Percentiles rank a stretch among this genome's conserved stretches.
phyloP scores from a whole-genome alignment of 305 asterid genomes.

The Andrographis paniculata region DNA sequence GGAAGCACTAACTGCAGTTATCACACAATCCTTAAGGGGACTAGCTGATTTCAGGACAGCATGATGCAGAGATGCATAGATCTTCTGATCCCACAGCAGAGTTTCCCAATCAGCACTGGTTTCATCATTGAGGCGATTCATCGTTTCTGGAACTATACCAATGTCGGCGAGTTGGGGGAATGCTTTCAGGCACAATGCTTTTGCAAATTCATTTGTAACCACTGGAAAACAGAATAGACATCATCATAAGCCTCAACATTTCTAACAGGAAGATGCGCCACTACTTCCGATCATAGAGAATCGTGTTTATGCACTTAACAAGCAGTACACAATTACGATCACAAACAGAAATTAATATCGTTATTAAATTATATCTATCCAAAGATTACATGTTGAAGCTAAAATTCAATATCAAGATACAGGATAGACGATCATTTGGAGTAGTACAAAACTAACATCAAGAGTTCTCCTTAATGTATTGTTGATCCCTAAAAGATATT shows the following conservation, averaged over 20 bases:
- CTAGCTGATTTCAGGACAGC: slow-evolving; percentile 39
- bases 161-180: slow-evolving; percentile 54
- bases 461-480: too few species aligned
- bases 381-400: background rate
- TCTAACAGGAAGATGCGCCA: too few species aligned
- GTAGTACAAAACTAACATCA: too few species aligned
- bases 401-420: background rate
- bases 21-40: slow-evolving; percentile 40
- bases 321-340: background rate
- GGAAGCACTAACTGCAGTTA: slow-evolving; percentile 67
- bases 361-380: background rate
- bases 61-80: slow-evolving; percentile 50
- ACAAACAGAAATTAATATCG: background rate
- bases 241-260: background rate
- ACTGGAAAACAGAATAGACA: slow-evolving; percentile 41
- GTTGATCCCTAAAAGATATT: too few species aligned
- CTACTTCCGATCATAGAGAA: too few species aligned
- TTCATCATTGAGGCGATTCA: slow-evolving; percentile 18
- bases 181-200: slow-evolving; percentile 41
- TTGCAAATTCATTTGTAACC: slow-evolving; percentile 43
- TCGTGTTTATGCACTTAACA: background rate
- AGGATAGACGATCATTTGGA: background rate
- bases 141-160: slow-evolving; percentile 18
- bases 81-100: slow-evolving; percentile 44
- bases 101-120: slow-evolving; percentile 24